These are phyloP conservation scores for Lonicera japonica DNA, from an alignment of 129 eudicot species.

Conservation along the genomic window DNA sequence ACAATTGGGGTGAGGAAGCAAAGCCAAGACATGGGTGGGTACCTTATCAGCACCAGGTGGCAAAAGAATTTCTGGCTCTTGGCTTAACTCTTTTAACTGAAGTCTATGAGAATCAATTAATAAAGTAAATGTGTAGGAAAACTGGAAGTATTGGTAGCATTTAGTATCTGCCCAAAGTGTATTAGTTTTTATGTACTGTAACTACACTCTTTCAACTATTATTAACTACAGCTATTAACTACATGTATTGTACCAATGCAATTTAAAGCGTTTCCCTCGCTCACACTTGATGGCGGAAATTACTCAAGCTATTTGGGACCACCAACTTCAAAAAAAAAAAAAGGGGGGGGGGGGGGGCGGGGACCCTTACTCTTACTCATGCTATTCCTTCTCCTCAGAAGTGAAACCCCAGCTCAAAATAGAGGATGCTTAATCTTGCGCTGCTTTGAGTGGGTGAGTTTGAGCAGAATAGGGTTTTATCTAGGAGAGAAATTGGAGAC, in stretches of 20 bases:
- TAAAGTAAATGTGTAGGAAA: neutral
- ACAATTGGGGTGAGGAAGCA: constrained; percentile 92
- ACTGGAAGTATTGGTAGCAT: neutral
- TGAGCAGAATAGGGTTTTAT: too few relatives aligned
- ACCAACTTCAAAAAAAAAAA: too few relatives aligned
- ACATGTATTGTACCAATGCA: constrained; percentile 14
- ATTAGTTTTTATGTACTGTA: neutral
- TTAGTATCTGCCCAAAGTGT: constrained; percentile 1
- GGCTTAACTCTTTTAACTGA: constrained; percentile 27
- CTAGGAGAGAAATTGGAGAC: too few relatives aligned
- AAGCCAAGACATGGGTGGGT: constrained; percentile 86
- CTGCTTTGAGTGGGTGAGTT: too few relatives aligned
- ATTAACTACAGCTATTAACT: too few relatives aligned
- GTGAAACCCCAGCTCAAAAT: too few relatives aligned
- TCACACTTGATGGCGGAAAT: too few relatives aligned
- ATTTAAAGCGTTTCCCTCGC: neutral
- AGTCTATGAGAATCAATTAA: neutral
- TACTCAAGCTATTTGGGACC: too few relatives aligned
- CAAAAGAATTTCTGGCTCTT: constrained; percentile 94
- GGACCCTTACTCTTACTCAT: too few relatives aligned
- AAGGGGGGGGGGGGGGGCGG: too few relatives aligned
- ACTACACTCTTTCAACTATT: constrained; percentile 13
- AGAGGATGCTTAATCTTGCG: too few relatives aligned
- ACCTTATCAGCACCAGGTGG: constrained; percentile 97
- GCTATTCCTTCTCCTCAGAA: too few relatives aligned